Base-by-base conservation (phyloP, 345 rosid species). In the Citrus reticulata region DNA sequence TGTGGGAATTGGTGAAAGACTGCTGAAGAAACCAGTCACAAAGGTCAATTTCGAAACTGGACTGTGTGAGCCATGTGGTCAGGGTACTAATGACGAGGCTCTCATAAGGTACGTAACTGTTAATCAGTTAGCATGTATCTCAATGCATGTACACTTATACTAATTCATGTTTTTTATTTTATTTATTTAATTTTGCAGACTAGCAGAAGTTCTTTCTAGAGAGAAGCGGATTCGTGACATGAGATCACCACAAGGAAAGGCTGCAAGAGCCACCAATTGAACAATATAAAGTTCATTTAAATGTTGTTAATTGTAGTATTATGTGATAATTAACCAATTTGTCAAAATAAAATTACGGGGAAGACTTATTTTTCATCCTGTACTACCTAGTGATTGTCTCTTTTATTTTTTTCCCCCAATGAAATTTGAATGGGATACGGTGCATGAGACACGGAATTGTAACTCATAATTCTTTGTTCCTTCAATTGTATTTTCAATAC, bases 31-130 rank as follows among this genome's bases (percentile, higher is more conserved):
- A 79, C 88, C 76, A 54, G 86, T 93, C 22, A 70, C 88, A 2
- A 82, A 72, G 76, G 93, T 89, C 16, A 86, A 91, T 77, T 75
- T 90, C 27, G 89, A 86, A 7, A 88, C 72, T 1, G 94, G 95
- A 6, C n/a, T 9, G 5, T 54, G 9, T 17, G 84, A 84, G 58
- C 81, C 86, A 3, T 2, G 29, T 40, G 29, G 73, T 42, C 6
- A n/a, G 40, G 75, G 78, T 16, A 89, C 87, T 25, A 91, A 89
- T 49, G 88, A 80, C 68, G 72, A 84, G 29, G 88, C 90, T 65
- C 87, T 90, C 9, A 81, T 34, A 16, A 89, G 85, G 90, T 90
- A 81, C 19, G 57, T 24, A 14, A 35, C 0, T 27, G 24, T 54
- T 0, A 54, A 54, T 54, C 5, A 54, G 4, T 13, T 46, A 46